Conservation (phyloP, 768 basidiomycete genomes). For the Cyclocybe aegerita region DNA sequence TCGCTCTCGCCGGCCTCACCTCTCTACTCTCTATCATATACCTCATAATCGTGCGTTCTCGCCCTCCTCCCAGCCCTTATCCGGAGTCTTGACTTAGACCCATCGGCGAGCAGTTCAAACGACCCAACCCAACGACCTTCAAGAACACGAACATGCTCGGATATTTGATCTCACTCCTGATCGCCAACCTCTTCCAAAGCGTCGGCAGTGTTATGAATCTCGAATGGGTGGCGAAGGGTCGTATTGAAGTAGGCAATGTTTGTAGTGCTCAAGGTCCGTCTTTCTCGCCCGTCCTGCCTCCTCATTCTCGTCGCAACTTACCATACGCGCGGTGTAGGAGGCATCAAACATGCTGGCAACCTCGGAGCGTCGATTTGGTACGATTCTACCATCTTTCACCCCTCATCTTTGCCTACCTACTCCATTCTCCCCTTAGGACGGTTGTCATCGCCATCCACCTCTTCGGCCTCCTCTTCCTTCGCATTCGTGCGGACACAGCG, state of each 20-base stretch:
- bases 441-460: conserved; percentile 21
- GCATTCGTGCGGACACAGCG: conserved; percentile 17
- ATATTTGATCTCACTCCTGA: conserved; percentile 25
- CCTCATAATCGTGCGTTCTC: conserved; percentile 12
- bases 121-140: conserved; percentile 17
- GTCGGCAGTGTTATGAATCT: conserved; percentile 25
- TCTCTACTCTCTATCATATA: conserved; percentile 13
- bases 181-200: conserved; percentile 27
- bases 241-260: conserved; percentile 14
- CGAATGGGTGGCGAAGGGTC: conserved; percentile 23
- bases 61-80: background rate
- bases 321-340: conserved; percentile 4
- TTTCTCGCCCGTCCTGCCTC: background rate
- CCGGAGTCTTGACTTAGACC: background rate
- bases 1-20: conserved; percentile 11
- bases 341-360: conserved; percentile 30
- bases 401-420: background rate
- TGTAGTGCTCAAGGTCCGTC: conserved; percentile 27
- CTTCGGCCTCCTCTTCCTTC: conserved; percentile 39
- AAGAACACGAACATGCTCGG: conserved; percentile 24
- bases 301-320: background rate
- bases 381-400: background rate
- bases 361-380: conserved; percentile 38
- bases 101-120: conserved; percentile 5
- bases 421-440: conserved; percentile 27